phyloP scores from a whole-genome alignment of 176 grass and related monocot species.

The Calamus simplicifolius region DNA sequence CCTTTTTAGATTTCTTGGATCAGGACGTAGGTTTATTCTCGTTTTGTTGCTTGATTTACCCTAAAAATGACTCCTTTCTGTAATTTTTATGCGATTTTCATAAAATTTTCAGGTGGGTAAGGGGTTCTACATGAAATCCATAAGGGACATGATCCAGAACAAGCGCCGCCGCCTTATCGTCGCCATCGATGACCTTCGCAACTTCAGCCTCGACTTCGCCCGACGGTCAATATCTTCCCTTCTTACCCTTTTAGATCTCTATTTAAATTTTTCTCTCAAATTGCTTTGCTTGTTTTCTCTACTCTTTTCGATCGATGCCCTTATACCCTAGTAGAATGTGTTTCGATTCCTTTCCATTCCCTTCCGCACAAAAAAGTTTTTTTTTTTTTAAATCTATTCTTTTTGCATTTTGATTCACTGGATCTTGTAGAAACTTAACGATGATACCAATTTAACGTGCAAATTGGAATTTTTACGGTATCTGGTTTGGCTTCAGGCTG shows the following conservation, averaged over 20 bases:
- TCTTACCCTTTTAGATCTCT: background rate
- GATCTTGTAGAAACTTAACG: too few relatives aligned
- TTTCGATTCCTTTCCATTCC: too few relatives aligned
- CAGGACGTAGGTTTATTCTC: constrained; percentile 41
- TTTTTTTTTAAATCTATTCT: too few relatives aligned
- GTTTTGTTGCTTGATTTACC: background rate
- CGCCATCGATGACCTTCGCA: constrained; percentile 93
- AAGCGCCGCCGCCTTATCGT: constrained; percentile 74
- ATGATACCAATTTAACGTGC: too few relatives aligned
- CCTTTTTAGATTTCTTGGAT: constrained; percentile 85
- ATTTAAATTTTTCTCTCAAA: background rate
- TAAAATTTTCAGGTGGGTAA: constrained; percentile 49
- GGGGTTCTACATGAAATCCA: constrained; percentile 69
- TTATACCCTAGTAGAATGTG: too few relatives aligned
- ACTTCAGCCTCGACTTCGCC: constrained; percentile 82
- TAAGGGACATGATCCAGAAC: constrained; percentile 58
- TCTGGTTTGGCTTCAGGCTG: constrained; percentile 32
- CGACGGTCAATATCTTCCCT: constrained; percentile 38
- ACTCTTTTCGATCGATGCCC: too few relatives aligned
- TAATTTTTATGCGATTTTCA: too few relatives aligned
- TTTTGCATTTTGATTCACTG: too few relatives aligned
- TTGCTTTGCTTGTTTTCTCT: too few relatives aligned
- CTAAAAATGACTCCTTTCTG: too few relatives aligned
- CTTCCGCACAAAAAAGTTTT: too few relatives aligned
- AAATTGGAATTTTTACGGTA: too few relatives aligned